Evolutionary conservation across 1,284 basidiomycete species (phyloP).

Genomic region (Malassezia furfur): DNA sequence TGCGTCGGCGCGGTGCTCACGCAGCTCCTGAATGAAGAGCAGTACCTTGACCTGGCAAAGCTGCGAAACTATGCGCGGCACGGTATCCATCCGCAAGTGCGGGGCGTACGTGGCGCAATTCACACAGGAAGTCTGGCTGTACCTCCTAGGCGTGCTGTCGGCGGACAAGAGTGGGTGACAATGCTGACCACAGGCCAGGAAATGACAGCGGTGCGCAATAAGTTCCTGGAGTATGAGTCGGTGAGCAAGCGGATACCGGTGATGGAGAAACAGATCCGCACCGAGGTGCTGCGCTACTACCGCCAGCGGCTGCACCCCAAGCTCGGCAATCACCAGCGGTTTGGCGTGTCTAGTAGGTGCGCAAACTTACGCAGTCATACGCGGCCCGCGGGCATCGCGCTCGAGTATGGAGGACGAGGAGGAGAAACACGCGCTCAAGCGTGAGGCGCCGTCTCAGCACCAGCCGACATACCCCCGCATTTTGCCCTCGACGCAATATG

Average conservation of each 20-base stretch:
- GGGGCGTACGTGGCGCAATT: constrained; percentile 21
- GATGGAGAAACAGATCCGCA: constrained; percentile 38
- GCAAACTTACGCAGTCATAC: not conserved
- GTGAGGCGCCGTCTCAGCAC: not conserved
- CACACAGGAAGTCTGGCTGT: constrained; percentile 41
- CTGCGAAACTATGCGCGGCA: constrained; percentile 41
- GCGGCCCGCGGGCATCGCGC: not conserved
- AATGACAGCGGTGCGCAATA: constrained; percentile 44
- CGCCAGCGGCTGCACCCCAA: constrained; percentile 25
- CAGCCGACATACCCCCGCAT: not conserved
- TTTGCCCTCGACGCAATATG: constrained; percentile 16
- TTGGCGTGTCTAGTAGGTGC: not conserved
- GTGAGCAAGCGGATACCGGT: constrained; percentile 38
- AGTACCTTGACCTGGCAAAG: constrained; percentile 41
- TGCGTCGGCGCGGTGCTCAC: not conserved
- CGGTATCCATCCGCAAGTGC: constrained; percentile 37
- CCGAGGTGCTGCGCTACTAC: constrained; percentile 41
- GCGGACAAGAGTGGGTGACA: constrained; percentile 32
- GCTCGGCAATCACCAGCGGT: not conserved
- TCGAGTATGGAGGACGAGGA: not conserved
- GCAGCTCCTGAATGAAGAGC: constrained; percentile 38
- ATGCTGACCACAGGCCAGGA: constrained; percentile 24
- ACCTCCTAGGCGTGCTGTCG: constrained; percentile 44
- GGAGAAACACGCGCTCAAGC: not conserved
- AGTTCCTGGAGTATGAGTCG: constrained; percentile 40